Base-by-base conservation (phyloP, 768 basidiomycete genomes). In the Boletellus emodensis region DNA sequence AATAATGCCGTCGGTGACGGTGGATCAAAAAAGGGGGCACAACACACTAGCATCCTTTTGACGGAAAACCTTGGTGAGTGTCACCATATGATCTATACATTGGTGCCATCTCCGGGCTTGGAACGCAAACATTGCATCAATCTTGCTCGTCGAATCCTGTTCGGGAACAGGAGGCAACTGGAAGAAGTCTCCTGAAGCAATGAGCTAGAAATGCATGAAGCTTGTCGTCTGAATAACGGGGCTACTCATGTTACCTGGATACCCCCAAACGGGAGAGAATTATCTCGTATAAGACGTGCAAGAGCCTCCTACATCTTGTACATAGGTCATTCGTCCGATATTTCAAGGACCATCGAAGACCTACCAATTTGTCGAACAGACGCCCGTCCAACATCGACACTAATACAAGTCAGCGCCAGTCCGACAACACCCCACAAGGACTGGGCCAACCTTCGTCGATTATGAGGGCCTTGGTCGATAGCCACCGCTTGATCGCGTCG, bases 131-230 rank as follows among this genome's bases (percentile, higher is more conserved):
- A 66, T 71, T 10, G 81, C 73, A 1, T 76, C 71, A 34, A 82
- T 78, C 6, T 69, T 69, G 33, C 80, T 72, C 26, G 77, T 71
- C 53, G 79, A 59, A 72, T 80, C 51, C 61, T 71, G 63, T 28
- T 75, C 74, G 4, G 75, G 71, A 1, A 90, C 85, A 1, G 88
- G 88, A 2, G 88, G 87, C 0, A 91, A 71, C 64, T 91, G 87
- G 64, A 85, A 89, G 64, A 90, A 90, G 64, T 91, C 88, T 0
- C 88, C 88, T 1, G 84, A 82, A 7, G 89, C 64, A 28, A 90
- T 75, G 42, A 89, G 76, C 83, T 88, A 52, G n/a, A 51, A 46
- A 46, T 9, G 41, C 7, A 48, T 60, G 48, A 55, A 33, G 20
- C 59, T 41, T 44, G 32, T 6, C 24, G 12, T 22, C 28, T 35